phyloP scores from a whole-genome alignment of 192 early-diverging fungal genomes.

The Coemansia sp. region DNA sequence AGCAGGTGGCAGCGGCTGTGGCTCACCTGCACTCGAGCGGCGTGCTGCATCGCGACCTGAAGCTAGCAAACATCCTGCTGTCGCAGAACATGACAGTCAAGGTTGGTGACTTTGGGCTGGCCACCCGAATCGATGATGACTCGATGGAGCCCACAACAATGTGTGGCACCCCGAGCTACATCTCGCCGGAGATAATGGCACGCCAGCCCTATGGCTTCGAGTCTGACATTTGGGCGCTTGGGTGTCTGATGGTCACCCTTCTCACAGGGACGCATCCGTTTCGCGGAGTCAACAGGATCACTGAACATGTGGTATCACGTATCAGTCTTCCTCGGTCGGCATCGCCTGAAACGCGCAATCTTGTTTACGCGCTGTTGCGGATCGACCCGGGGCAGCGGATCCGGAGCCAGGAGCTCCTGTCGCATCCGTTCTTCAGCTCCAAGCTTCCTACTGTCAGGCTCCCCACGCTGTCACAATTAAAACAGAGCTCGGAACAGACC shows the following conservation, averaged over 20 bases:
- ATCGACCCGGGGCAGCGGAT: conserved; percentile 61
- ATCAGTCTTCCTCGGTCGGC: conserved; percentile 57
- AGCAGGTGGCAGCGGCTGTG: conserved; percentile 61
- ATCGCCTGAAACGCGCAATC: conserved; percentile 56
- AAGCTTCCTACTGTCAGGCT: conserved; percentile 19
- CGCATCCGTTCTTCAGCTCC: conserved; percentile 60
- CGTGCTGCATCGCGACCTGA: conserved; percentile 76
- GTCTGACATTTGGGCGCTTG: conserved; percentile 77
- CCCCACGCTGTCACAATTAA: conserved; percentile 9
- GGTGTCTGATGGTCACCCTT: conserved; percentile 73
- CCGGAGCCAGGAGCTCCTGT: conserved; percentile 50
- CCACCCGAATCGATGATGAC: conserved; percentile 48
- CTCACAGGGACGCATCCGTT: conserved; percentile 74
- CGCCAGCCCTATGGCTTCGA: conserved; percentile 69
- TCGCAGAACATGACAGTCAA: conserved; percentile 57
- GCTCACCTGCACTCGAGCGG: conserved; percentile 64
- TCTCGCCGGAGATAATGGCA: conserved; percentile 74
- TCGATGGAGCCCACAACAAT: conserved; percentile 68
- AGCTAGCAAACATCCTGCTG: conserved; percentile 73
- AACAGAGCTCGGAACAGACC: conserved; percentile 4
- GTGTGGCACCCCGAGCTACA: conserved; percentile 82
- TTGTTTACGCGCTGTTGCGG: conserved; percentile 61
- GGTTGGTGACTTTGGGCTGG: conserved; percentile 80
- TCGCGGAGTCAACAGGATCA: conserved; percentile 45
- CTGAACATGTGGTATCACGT: conserved; percentile 51